Evolutionary conservation across 352 stramenopile genomes (phyloP).

Genomic region (Proteromonas lacertae): DNA sequence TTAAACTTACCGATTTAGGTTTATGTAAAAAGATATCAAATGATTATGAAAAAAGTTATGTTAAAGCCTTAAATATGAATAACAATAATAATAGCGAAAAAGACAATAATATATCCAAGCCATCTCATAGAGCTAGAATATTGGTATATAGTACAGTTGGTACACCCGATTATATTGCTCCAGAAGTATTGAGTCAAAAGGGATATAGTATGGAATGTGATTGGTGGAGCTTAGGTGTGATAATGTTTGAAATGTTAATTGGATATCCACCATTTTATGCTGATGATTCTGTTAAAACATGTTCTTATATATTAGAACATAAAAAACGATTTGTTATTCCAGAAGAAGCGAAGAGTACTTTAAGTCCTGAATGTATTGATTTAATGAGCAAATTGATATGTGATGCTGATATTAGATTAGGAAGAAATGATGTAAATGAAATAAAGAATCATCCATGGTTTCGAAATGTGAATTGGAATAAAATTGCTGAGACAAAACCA

Average conservation of each 20-base stretch:
- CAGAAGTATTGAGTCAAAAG: conserved; percentile 72
- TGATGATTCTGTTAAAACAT: conserved; percentile 73
- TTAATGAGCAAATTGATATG: conserved; percentile 23
- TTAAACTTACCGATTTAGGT: conserved; percentile 95
- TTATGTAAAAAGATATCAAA: conserved; percentile 63
- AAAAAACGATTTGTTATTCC: conserved; percentile 25
- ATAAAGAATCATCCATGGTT: conserved; percentile 93
- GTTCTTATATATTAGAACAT: conserved; percentile 63
- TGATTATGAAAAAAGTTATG: neutral
- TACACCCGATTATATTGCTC: conserved; percentile 93
- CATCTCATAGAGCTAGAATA: conserved; percentile 30
- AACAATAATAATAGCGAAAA: no score
- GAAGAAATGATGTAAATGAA: conserved; percentile 54
- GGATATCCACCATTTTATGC: conserved; percentile 96
- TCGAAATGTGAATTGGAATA: conserved; percentile 50
- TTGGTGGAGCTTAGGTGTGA: conserved; percentile 96
- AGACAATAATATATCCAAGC: neutral
- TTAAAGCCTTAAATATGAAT: no score
- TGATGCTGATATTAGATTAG: conserved; percentile 21
- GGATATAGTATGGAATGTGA: conserved; percentile 61
- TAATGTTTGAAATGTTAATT: conserved; percentile 95
- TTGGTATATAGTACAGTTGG: conserved; percentile 87
- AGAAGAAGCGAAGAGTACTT: conserved; percentile 3
- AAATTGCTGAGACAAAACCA: conserved; percentile 29
- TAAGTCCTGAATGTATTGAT: conserved; percentile 35